Conservation (phyloP, 2,329 filamentous ascomycete species). For the Cordyceps militaris region DNA sequence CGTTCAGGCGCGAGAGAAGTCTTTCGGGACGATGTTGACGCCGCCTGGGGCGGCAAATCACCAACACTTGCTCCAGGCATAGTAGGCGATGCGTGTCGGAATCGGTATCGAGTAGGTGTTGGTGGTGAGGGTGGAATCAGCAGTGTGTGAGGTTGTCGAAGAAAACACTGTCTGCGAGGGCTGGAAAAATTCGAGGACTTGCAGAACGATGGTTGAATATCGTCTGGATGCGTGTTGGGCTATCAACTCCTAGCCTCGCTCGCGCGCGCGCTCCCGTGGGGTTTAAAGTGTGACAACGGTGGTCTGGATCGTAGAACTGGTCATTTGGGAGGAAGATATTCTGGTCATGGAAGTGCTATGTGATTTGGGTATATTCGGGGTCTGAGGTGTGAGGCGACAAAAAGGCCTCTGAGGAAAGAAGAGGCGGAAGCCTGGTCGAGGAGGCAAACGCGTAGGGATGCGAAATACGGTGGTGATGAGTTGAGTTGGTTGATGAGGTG, state of each 20-base stretch:
- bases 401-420: neutral
- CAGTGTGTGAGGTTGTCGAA: slow-evolving; percentile 10
- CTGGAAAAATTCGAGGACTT: slow-evolving; percentile 17
- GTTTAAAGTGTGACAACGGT: slow-evolving; percentile 62
- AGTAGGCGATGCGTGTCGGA: slow-evolving; percentile 22
- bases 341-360: slow-evolving; percentile 32
- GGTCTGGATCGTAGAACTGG: slow-evolving; percentile 41
- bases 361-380: slow-evolving; percentile 10
- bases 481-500: slow-evolving; percentile 6
- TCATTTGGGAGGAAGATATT: slow-evolving; percentile 44
- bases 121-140: slow-evolving; percentile 3
- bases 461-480: slow-evolving; percentile 2
- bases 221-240: slow-evolving; percentile 28
- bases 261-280: slow-evolving; percentile 57
- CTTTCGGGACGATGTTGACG: slow-evolving; percentile 69
- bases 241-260: slow-evolving; percentile 37
- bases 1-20: slow-evolving; percentile 75
- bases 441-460: neutral
- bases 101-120: neutral
- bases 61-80: slow-evolving; percentile 69
- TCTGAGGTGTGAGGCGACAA: slow-evolving; percentile 2
- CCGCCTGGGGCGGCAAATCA: slow-evolving; percentile 54
- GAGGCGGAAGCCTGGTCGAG: slow-evolving; percentile 1
- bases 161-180: slow-evolving; percentile 15
- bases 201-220: slow-evolving; percentile 55